These are phyloP conservation scores for Ustilago lituana DNA, from an alignment of 1,284 basidiomycete genomes.

Conservation along the genomic window DNA sequence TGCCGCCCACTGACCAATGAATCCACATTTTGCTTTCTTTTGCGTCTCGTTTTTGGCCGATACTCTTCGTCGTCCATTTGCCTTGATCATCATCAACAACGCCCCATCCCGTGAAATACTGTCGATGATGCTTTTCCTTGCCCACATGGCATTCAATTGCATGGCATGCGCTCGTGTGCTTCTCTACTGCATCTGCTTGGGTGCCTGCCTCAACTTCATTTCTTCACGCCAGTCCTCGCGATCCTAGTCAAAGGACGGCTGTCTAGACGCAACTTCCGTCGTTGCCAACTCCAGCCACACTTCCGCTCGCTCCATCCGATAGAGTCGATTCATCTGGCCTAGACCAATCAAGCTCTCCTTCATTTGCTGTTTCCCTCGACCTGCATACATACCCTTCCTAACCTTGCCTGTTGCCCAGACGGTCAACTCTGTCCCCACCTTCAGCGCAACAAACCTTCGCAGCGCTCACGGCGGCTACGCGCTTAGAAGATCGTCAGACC, in stretches of 20 bases:
- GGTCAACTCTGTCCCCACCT: slow-evolving; percentile 36
- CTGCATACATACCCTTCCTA: slow-evolving; percentile 39
- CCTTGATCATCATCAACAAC: not conserved
- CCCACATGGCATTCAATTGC: slow-evolving; percentile 1
- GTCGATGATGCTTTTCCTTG: slow-evolving; percentile 1
- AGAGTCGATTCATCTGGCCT: slow-evolving; percentile 25
- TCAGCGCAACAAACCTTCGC: slow-evolving; percentile 15
- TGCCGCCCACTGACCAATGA: too few species aligned
- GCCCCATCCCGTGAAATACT: not conserved
- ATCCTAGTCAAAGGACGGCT: slow-evolving; percentile 1
- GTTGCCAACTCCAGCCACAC: slow-evolving; percentile 8
- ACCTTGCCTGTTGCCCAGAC: slow-evolving; percentile 40
- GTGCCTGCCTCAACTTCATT: slow-evolving; percentile 15
- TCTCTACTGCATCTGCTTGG: not conserved
- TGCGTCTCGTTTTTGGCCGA: too few species aligned
- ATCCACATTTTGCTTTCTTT: too few species aligned
- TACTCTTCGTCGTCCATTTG: not conserved
- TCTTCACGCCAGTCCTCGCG: not conserved
- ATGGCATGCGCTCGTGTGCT: not conserved
- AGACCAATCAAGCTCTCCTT: slow-evolving; percentile 9
- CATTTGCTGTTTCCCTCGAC: slow-evolving; percentile 24
- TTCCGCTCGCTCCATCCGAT: slow-evolving; percentile 10
- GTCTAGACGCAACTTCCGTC: slow-evolving; percentile 32
- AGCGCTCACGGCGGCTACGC: slow-evolving; percentile 30
- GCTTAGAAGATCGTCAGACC: slow-evolving; percentile 4